These are phyloP conservation scores for Coemansia biformis DNA, from an alignment of 192 early-diverging fungal species.

Conservation along the genomic window DNA sequence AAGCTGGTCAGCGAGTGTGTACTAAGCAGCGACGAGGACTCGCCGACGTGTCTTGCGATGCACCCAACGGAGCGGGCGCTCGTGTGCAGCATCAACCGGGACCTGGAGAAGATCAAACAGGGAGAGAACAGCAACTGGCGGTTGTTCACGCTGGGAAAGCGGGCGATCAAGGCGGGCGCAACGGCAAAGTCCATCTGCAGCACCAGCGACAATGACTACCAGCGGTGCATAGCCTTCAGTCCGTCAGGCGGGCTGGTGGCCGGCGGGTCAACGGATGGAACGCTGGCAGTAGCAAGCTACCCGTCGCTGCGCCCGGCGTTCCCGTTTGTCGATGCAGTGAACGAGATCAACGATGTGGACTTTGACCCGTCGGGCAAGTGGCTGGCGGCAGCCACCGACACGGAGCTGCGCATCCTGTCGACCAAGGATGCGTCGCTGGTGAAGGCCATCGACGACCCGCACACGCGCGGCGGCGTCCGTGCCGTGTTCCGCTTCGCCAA, in stretches of 20 bases:
- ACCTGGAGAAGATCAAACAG: conserved; percentile 54
- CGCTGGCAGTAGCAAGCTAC: conserved; percentile 32
- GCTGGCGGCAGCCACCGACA: conserved; percentile 33
- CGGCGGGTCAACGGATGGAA: conserved; percentile 43
- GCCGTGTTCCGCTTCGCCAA: conserved; percentile 39
- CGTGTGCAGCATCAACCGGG: conserved; percentile 68
- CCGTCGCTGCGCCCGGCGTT: conserved; percentile 32
- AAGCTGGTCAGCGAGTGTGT: conserved; percentile 33
- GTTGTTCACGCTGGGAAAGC: conserved; percentile 57
- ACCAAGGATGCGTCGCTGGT: conserved; percentile 18
- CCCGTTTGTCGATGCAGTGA: conserved; percentile 30
- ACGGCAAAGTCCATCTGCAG: conserved; percentile 28
- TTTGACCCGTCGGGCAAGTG: conserved; percentile 28
- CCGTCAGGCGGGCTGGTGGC: conserved; percentile 29
- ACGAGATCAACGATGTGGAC: conserved; percentile 43
- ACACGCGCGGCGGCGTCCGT: conserved; percentile 15
- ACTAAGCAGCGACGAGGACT: conserved; percentile 66
- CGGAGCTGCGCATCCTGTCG: conserved; percentile 26
- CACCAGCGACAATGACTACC: conserved; percentile 38
- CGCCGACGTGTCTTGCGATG: conserved; percentile 71
- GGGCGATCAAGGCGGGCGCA: conserved; percentile 19
- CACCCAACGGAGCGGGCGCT: conserved; percentile 70
- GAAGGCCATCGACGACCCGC: conserved; percentile 36
- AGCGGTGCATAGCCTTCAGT: conserved; percentile 29
- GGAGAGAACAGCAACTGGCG: conserved; percentile 79